Evolutionary conservation across 2,329 filamentous ascomycete genomes (phyloP).

Genomic region (Nemania sp.): DNA sequence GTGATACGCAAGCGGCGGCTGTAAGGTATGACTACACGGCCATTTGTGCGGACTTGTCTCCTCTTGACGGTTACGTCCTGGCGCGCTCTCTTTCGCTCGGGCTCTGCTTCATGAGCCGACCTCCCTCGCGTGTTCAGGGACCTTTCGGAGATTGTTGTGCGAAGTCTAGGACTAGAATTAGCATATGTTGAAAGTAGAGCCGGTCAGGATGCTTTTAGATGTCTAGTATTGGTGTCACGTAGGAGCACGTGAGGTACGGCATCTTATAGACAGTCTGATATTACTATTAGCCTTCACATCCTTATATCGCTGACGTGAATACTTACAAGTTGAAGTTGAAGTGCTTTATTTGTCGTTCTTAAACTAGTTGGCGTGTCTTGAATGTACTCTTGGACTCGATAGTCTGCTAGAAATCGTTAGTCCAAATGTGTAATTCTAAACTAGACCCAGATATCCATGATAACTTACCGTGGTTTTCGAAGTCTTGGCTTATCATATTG

Average conservation of each 20-base stretch:
- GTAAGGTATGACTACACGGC: conserved; percentile 30
- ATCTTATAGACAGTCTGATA: too few species aligned
- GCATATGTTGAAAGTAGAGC: not conserved
- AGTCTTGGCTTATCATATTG: too few species aligned
- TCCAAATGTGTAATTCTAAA: not conserved
- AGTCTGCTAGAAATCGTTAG: not conserved
- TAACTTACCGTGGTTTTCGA: too few species aligned
- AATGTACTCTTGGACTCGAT: not conserved
- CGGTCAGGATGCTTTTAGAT: too few species aligned
- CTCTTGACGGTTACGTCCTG: conserved; percentile 32
- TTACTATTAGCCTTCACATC: too few species aligned
- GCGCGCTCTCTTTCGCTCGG: conserved; percentile 30
- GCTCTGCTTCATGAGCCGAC: conserved; percentile 29
- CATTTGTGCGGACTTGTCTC: conserved; percentile 19
- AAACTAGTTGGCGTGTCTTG: too few species aligned
- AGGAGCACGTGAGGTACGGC: too few species aligned
- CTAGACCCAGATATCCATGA: too few species aligned
- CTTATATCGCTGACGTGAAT: too few species aligned
- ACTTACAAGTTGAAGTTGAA: too few species aligned
- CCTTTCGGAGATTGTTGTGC: conserved; percentile 11
- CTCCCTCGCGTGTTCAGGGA: conserved; percentile 30
- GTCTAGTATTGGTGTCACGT: too few species aligned
- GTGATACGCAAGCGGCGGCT: conserved; percentile 23
- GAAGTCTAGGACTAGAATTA: not conserved
- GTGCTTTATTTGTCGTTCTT: too few species aligned